Evolutionary conservation across 1,139 yeast species (phyloP).

Genomic region (Magnusiomyces sp.): DNA sequence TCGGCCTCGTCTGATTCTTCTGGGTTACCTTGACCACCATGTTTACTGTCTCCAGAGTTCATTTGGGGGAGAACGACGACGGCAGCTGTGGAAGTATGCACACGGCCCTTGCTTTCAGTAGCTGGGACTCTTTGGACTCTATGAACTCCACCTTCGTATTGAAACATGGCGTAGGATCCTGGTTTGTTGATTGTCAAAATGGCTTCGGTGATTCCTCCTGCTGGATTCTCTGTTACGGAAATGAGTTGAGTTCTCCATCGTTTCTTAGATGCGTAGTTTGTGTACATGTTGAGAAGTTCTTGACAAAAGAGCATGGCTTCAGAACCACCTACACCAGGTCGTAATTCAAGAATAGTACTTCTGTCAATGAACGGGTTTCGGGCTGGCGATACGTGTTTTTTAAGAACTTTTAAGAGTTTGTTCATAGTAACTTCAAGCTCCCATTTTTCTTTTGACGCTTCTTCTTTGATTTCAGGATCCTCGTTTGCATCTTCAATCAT

Average conservation of each 20-base stretch:
- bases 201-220: conserved; percentile 71
- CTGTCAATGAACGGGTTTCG: conserved; percentile 61
- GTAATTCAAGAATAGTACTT: conserved; percentile 70
- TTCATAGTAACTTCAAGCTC: conserved; percentile 26
- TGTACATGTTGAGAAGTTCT: conserved; percentile 76
- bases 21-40: too few species aligned
- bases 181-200: conserved; percentile 64
- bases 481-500: conserved; percentile 27
- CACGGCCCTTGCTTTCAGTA: conserved; percentile 88
- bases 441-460: conserved; percentile 41
- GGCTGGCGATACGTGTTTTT: conserved; percentile 59
- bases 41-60: conserved; percentile 36
- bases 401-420: conserved; percentile 38
- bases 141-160: conserved; percentile 93
- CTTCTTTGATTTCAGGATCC: conserved; percentile 35
- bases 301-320: conserved; percentile 85
- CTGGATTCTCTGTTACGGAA: conserved; percentile 42
- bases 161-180: conserved; percentile 63
- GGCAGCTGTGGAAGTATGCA: conserved; percentile 94
- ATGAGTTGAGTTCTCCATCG: conserved; percentile 61
- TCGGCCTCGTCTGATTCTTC: conserved; percentile 52
- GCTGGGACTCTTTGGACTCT: conserved; percentile 91
- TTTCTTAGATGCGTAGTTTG: conserved; percentile 53
- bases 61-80: conserved; percentile 88
- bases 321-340: conserved; percentile 96